Evolutionary conservation across 768 basidiomycete species (phyloP), one percentile per base, ranked within the genome.

Genomic region (Rubroboletus satanas): DNA sequence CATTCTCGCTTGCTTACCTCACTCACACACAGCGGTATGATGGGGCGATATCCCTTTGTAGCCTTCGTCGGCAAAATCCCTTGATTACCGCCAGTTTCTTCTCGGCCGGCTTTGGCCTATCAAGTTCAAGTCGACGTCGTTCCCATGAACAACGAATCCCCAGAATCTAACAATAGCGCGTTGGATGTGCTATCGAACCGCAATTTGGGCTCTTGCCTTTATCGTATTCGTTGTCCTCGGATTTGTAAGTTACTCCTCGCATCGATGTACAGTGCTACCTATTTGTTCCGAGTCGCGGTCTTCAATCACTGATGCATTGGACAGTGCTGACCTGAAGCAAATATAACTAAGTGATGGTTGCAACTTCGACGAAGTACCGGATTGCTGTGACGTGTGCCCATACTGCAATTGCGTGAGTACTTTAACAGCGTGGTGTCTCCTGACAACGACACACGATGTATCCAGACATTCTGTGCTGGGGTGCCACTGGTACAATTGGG

Each of bases 1-100:
- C n/a, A 38, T n/a, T 52, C 37, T 53, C 29, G 4, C 15, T 38
- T 6, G 28, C 54, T 61, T 37, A 62, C 15, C 5, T 18, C 9
- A 32, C 31, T 48, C 44, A 12, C 28, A 51, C 36, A 35, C 48
- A 91, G 90, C n/a, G 90, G 87, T 3, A 83, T 93, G 79, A 79
- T 84, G 57, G 86, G 88, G 6, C 88, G 91, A 73, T 92, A 92
- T 67, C 88, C 88, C 3, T 76, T 89, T 55, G 81, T 85, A 18
- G 83, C 84, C 2, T 15, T 89, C 1, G 82, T 85, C 39, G 90
- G 90, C 44, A 84, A 82, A 57, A 66, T 85, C 3, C 75, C 88
- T 70, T 88, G 42, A 62, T 81, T 15, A 78, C 87, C 0, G 80
- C 83, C 10, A 56, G 80, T 14, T 68, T 86, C 10, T 89, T 88